Conservation (phyloP, 2,329 filamentous ascomycete genomes). For the Parastagonospora avenae region DNA sequence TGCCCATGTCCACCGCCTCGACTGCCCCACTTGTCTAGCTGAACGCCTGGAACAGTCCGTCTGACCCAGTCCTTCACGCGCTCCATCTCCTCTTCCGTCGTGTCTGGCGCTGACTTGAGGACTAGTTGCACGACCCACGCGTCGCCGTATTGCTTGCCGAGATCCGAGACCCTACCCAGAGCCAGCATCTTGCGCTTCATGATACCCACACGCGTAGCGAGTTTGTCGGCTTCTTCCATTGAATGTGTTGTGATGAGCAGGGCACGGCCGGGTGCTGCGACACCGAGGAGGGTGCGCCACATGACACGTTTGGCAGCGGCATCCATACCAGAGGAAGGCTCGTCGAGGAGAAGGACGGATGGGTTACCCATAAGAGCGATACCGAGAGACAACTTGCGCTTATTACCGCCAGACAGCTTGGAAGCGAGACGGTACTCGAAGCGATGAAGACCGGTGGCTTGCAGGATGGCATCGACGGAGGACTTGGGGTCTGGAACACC, state of each 20-base stretch:
- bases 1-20: slow-evolving; percentile 80
- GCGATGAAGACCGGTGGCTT: slow-evolving; percentile 75
- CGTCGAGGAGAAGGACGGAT: slow-evolving; percentile 83
- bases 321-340: slow-evolving; percentile 87
- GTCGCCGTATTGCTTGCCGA: slow-evolving; percentile 78
- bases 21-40: slow-evolving; percentile 63
- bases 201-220: slow-evolving; percentile 84
- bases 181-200: slow-evolving; percentile 86
- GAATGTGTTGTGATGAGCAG: slow-evolving; percentile 89
- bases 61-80: slow-evolving; percentile 70
- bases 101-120: slow-evolving; percentile 74
- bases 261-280: slow-evolving; percentile 73
- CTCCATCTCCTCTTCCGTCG: slow-evolving; percentile 69
- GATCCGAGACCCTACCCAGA: slow-evolving; percentile 73
- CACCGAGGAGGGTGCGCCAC: slow-evolving; percentile 81
- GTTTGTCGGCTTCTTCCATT: slow-evolving; percentile 93
- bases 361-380: slow-evolving; percentile 95
- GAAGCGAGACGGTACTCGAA: slow-evolving; percentile 77
- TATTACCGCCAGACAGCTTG: slow-evolving; percentile 87
- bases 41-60: slow-evolving; percentile 65
- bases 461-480: slow-evolving; percentile 79
- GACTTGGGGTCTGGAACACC: slow-evolving; percentile 76
- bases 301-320: slow-evolving; percentile 89
- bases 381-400: slow-evolving; percentile 86
- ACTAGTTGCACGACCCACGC: slow-evolving; percentile 83